Conservation (phyloP, 768 basidiomycete species). For the Cystofilobasidium macerans region DNA sequence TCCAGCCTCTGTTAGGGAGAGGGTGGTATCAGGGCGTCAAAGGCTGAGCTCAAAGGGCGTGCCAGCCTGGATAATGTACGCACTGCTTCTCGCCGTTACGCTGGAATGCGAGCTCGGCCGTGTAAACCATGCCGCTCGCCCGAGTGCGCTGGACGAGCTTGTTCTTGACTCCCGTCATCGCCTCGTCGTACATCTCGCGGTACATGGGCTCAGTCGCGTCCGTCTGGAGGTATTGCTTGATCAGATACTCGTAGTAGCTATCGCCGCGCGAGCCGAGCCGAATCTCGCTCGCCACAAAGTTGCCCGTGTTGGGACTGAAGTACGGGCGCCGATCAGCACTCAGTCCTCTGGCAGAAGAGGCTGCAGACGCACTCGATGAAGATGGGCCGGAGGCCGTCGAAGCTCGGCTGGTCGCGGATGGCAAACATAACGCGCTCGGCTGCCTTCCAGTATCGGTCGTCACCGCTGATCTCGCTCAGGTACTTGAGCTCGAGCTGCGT, state of each 20-base stretch:
- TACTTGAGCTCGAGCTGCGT: constrained; percentile 86
- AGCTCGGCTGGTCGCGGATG: constrained; percentile 52
- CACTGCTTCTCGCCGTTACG: constrained; percentile 27
- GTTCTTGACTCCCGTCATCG: constrained; percentile 68
- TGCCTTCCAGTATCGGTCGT: constrained; percentile 68
- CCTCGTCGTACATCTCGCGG: constrained; percentile 77
- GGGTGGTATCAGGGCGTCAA: background rate
- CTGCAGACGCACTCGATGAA: constrained; percentile 56
- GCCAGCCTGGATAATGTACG: background rate
- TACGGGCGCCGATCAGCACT: constrained; percentile 5
- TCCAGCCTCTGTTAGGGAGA: constrained; percentile 50
- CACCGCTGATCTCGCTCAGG: constrained; percentile 54
- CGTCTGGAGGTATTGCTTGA: constrained; percentile 79
- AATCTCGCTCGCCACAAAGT: constrained; percentile 58
- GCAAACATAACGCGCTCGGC: constrained; percentile 67
- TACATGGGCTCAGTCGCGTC: constrained; percentile 61
- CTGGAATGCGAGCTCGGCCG: constrained; percentile 67
- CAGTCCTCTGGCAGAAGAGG: background rate
- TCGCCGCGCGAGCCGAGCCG: constrained; percentile 85
- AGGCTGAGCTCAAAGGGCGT: too few species aligned
- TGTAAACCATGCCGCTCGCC: constrained; percentile 56
- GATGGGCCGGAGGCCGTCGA: constrained; percentile 69
- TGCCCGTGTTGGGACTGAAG: constrained; percentile 45
- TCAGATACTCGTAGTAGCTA: constrained; percentile 65
- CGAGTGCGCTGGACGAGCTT: constrained; percentile 59